phyloP scores from a whole-genome alignment of 352 stramenopile genomes.

The Pythium insidiosum region DNA sequence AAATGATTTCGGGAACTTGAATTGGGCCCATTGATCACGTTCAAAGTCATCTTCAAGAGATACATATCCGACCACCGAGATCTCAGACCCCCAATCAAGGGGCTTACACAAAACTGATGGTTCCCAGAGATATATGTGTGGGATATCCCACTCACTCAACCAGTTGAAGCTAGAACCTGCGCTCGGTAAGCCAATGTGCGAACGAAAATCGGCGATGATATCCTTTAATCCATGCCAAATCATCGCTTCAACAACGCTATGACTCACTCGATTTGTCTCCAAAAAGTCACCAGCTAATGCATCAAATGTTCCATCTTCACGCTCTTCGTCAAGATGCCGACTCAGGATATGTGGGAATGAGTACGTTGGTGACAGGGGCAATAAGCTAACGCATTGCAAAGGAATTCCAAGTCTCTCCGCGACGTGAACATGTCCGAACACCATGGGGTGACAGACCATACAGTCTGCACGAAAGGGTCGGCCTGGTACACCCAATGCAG shows the following conservation, averaged over 20 bases:
- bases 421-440: slow-evolving; percentile 53
- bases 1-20: too few relatives aligned
- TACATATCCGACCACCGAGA: slow-evolving; percentile 47
- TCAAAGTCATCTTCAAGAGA: slow-evolving; percentile 23
- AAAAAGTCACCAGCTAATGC: slow-evolving; percentile 29
- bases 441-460: slow-evolving; percentile 57
- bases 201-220: slow-evolving; percentile 50
- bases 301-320: too few relatives aligned
- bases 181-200: slow-evolving; percentile 36
- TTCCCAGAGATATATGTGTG: slow-evolving; percentile 77
- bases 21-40: too few relatives aligned
- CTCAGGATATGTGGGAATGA: slow-evolving; percentile 52
- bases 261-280: slow-evolving; percentile 41
- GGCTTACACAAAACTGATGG: slow-evolving; percentile 44
- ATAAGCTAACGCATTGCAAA: slow-evolving; percentile 53
- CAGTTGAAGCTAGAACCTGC: slow-evolving; percentile 25
- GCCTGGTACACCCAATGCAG: too few relatives aligned
- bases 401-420: slow-evolving; percentile 64
- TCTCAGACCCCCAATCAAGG: slow-evolving; percentile 48
- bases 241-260: slow-evolving; percentile 39
- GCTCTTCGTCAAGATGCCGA: slow-evolving; percentile 9
- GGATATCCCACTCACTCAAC: slow-evolving; percentile 40
- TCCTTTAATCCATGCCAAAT: slow-evolving; percentile 37
- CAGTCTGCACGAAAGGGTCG: slow-evolving; percentile 51
- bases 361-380: slow-evolving; percentile 40